Percentiles rank a stretch among this genome's conserved stretches.
Evolutionary conservation across 2,329 filamentous ascomycete species (phyloP).

Genomic region (Calonectria crousiana): DNA sequence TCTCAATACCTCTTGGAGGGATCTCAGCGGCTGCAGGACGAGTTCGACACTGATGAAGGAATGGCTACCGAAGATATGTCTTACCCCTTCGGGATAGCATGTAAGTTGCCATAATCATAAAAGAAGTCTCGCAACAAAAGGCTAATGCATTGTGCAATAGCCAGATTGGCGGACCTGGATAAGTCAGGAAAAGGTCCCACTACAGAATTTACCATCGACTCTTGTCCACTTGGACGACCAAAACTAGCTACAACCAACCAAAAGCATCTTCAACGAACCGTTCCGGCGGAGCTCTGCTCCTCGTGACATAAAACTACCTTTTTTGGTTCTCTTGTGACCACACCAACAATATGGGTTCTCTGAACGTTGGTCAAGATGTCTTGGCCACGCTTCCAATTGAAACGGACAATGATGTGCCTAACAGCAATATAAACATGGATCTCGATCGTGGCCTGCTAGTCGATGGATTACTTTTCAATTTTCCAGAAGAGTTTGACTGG

Average conservation of each 20-base stretch:
- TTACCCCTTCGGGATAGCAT: background rate
- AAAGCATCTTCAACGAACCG: background rate
- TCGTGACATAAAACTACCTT: background rate
- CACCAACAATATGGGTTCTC: background rate
- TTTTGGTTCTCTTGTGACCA: background rate
- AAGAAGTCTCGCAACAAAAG: too few relatives aligned
- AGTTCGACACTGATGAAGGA: background rate
- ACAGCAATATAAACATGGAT: background rate
- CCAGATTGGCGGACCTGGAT: slow-evolving; percentile 2
- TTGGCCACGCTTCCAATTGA: background rate
- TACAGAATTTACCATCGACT: background rate
- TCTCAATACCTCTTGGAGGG: background rate
- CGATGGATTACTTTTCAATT: background rate
- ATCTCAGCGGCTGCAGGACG: background rate
- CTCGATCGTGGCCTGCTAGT: background rate
- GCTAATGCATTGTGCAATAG: background rate
- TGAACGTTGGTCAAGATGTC: background rate
- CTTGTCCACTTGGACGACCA: background rate
- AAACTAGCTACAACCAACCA: background rate
- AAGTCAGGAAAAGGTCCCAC: slow-evolving; percentile 3
- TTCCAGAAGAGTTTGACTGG: background rate
- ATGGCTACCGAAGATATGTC: background rate
- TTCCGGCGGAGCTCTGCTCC: background rate
- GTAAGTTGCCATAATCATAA: background rate
- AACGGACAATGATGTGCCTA: too few relatives aligned